These are phyloP conservation scores for Pharnaceum exiguum DNA, from an alignment of 148 eudicot genomes.

Conservation along the genomic window DNA sequence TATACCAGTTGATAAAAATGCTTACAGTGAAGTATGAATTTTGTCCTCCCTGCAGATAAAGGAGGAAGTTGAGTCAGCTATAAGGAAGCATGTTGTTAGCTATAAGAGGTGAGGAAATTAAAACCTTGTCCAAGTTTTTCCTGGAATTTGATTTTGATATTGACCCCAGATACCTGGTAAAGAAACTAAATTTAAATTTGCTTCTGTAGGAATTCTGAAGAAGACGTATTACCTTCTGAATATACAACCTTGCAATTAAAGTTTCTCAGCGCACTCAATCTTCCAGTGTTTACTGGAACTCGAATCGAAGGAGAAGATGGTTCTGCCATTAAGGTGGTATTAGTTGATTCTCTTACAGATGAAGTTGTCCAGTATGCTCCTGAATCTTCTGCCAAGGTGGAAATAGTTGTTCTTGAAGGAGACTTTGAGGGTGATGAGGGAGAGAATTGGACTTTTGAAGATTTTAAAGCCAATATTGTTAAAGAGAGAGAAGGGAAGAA, in stretches of 20 bases:
- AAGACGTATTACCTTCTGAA: conserved; percentile 42
- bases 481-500: conserved; percentile 81
- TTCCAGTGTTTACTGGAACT: conserved; percentile 94
- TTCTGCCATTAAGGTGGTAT: conserved; percentile 52
- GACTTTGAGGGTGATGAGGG: conserved; percentile 67
- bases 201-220: conserved; percentile 51
- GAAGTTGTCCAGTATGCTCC: conserved; percentile 44
- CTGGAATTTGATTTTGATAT: background rate
- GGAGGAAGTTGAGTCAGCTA: conserved; percentile 87
- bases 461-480: conserved; percentile 61
- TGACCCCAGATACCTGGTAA: background rate
- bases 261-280: conserved; percentile 53
- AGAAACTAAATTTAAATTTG: background rate
- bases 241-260: conserved; percentile 62
- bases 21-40: background rate
- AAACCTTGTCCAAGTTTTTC: background rate
- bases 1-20: no score
- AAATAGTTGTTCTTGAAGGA: conserved; percentile 77
- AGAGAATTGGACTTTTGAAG: conserved; percentile 68
- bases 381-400: conserved; percentile 64
- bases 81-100: conserved; percentile 54
- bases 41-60: conserved; percentile 52
- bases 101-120: conserved; percentile 45
- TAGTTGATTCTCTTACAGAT: conserved; percentile 47
- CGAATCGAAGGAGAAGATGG: conserved; percentile 87